These are phyloP conservation scores for Pichia kluyveri DNA, from an alignment of 805 yeast species.

Conservation along the genomic window DNA sequence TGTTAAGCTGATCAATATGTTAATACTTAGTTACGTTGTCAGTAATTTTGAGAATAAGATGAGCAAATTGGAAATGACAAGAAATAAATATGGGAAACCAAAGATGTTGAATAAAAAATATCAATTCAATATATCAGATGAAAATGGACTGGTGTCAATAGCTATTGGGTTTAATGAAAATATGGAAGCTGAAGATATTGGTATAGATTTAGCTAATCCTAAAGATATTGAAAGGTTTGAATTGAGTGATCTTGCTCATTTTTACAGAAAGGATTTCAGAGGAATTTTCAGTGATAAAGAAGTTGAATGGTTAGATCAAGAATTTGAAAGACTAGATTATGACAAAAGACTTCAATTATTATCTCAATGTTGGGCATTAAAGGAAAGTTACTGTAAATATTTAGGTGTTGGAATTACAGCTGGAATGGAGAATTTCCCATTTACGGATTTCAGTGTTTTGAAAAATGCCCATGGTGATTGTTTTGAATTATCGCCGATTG, in stretches of 20 bases:
- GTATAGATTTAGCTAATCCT: constrained; percentile 39
- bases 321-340: constrained; percentile 4
- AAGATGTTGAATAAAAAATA: constrained; percentile 21
- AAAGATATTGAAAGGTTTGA: constrained; percentile 20
- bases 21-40: constrained; percentile 37
- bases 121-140: constrained; percentile 53
- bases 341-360: constrained; percentile 24
- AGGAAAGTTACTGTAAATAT: constrained; percentile 66
- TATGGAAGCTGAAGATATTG: constrained; percentile 23
- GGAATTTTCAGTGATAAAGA: constrained; percentile 24
- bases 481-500: too few relatives aligned
- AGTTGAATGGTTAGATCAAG: constrained; percentile 19
- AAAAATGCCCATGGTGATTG: too few relatives aligned
- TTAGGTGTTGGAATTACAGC: constrained; percentile 48
- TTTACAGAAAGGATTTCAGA: constrained; percentile 15
- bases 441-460: background rate
- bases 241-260: constrained; percentile 14
- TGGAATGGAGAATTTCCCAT: constrained; percentile 20
- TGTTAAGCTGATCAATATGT: constrained; percentile 34
- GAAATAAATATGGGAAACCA: constrained; percentile 49
- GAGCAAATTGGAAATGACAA: constrained; percentile 23
- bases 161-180: constrained; percentile 26
- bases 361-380: constrained; percentile 67
- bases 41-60: constrained; percentile 9
- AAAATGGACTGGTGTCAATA: constrained; percentile 40